A percentile compares a stretch with the other conserved stretches of the same genome.
phyloP scores from a whole-genome alignment of 192 early-diverging fungal species.

The Physocladia obscura region DNA sequence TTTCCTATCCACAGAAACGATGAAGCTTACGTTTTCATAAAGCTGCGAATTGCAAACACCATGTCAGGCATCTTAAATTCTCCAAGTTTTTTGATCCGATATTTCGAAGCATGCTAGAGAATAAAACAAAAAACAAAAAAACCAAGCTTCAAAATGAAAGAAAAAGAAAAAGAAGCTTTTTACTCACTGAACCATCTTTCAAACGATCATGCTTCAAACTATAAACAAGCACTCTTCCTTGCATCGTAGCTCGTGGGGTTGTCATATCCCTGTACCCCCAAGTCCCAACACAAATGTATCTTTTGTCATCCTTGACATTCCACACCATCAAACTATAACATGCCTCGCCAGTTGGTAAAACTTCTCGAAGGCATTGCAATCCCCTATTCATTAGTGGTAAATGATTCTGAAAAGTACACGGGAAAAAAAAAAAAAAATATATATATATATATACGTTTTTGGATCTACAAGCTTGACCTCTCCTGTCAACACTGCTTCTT shows the following conservation, averaged over 20 bases:
- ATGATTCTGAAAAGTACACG: too few relatives aligned
- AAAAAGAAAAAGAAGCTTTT: too few relatives aligned
- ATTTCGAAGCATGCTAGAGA: conserved; percentile 10
- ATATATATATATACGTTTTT: conserved; percentile 16
- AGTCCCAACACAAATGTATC: conserved; percentile 51
- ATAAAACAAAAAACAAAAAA: conserved; percentile 1
- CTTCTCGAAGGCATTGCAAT: conserved; percentile 22
- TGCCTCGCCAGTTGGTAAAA: conserved; percentile 19
- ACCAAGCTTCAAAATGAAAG: not conserved
- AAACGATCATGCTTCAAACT: conserved; percentile 44
- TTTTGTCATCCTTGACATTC: conserved; percentile 47
- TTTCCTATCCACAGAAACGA: too few relatives aligned
- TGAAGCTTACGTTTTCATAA: conserved; percentile 39
- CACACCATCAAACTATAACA: conserved; percentile 41
- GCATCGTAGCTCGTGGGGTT: not conserved
- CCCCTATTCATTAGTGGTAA: too few relatives aligned
- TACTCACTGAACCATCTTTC: too few relatives aligned
- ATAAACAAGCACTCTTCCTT: conserved; percentile 49
- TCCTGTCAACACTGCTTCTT: not conserved
- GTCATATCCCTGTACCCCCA: conserved; percentile 24
- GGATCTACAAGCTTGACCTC: conserved; percentile 39
- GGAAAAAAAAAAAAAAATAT: not conserved
- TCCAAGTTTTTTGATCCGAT: conserved; percentile 42
- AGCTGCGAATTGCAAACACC: conserved; percentile 39
- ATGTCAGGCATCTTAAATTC: conserved; percentile 29